A percentile compares a stretch with the other conserved stretches of the same genome.
phyloP scores from a whole-genome alignment of 495 filamentous ascomycete species.

The Talaromyces borbonicus region DNA sequence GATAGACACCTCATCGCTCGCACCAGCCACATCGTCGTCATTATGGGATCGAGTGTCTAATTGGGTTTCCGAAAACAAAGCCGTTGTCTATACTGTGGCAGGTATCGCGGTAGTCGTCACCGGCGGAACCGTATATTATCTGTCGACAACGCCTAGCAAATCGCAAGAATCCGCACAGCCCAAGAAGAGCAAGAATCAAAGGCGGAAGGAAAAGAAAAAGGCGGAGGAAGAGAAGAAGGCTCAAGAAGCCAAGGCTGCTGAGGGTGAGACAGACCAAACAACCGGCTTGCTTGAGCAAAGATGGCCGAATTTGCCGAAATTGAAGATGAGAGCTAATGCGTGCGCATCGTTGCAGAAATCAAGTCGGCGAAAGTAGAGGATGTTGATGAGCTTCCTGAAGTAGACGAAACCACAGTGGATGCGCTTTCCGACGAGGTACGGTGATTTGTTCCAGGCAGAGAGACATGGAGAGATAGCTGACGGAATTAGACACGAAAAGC shows the following conservation, averaged over 20 bases:
- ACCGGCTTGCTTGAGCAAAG: no score
- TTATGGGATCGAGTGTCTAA: conserved; percentile 81
- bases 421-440: conserved; percentile 56
- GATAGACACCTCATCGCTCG: conserved; percentile 39
- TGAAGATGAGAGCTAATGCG: background rate
- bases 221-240: conserved; percentile 62
- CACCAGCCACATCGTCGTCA: conserved; percentile 49
- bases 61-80: conserved; percentile 94
- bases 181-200: conserved; percentile 55
- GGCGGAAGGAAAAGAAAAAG: conserved; percentile 49
- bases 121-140: conserved; percentile 84
- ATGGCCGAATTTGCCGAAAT: no score
- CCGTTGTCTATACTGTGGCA: conserved; percentile 87
- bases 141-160: conserved; percentile 46
- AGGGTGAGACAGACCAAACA: no score
- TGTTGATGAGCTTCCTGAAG: conserved; percentile 72
- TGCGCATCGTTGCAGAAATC: conserved; percentile 21
- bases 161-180: conserved; percentile 22
- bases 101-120: conserved; percentile 87
- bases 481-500: conserved; percentile 50
- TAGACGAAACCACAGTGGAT: conserved; percentile 68
- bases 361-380: conserved; percentile 50
- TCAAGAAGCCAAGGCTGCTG: conserved; percentile 20
- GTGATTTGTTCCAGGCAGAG: conserved; percentile 7
- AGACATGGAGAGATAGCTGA: conserved; percentile 9